Evolutionary conservation across 2,329 filamentous ascomycete genomes (phyloP).

Genomic region (Tympanopsis confertula): DNA sequence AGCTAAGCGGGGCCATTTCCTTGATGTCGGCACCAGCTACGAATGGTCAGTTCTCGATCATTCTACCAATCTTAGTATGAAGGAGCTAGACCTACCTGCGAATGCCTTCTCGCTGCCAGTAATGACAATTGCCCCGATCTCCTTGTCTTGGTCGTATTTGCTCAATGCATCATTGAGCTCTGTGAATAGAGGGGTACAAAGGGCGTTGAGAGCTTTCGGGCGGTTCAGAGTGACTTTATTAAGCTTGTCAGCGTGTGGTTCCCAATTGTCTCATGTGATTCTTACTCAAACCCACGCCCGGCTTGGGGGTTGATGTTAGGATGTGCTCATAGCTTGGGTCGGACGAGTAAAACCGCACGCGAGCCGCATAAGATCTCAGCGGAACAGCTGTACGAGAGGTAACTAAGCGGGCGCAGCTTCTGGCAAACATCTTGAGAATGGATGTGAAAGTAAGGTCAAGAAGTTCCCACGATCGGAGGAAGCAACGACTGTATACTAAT

Average conservation of each 20-base stretch:
- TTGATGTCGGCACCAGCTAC: constrained; percentile 21
- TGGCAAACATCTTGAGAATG: not conserved
- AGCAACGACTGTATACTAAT: too few species aligned
- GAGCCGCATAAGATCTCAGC: not conserved
- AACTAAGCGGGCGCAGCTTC: not conserved
- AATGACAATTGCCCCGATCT: constrained; percentile 21
- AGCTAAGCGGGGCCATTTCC: constrained; percentile 17
- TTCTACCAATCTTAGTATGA: constrained; percentile 3
- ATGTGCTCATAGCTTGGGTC: not conserved
- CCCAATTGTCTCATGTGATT: not conserved
- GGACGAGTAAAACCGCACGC: not conserved
- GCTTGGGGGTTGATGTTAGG: not conserved
- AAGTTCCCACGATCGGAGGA: too few species aligned
- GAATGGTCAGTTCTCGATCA: constrained; percentile 6
- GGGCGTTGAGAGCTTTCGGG: constrained; percentile 44
- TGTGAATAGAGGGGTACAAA: constrained; percentile 36
- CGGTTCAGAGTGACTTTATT: constrained; percentile 38
- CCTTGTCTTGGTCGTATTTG: constrained; percentile 10
- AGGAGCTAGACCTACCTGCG: constrained; percentile 15
- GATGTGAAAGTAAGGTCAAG: too few species aligned
- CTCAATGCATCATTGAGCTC: constrained; percentile 23
- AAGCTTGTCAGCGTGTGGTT: constrained; percentile 19
- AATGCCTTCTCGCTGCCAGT: constrained; percentile 22
- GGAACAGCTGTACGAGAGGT: not conserved
- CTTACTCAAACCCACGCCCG: not conserved